Percentiles rank a stretch among this genome's conserved stretches.
These are phyloP conservation scores for Diversispora eburnea DNA, from an alignment of 192 early-diverging fungal genomes.

Conservation along the genomic window DNA sequence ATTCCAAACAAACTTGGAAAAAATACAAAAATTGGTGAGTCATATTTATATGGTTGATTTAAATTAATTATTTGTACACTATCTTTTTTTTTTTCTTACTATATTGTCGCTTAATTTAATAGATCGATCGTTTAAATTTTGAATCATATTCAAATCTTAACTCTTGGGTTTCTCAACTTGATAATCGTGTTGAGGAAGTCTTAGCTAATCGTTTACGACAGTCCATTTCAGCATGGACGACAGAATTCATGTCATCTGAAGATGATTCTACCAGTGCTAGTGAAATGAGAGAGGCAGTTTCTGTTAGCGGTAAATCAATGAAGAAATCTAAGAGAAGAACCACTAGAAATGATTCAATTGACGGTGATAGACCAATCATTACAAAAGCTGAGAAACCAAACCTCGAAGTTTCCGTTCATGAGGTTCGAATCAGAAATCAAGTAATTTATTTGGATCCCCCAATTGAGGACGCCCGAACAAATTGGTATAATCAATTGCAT, in stretches of 20 bases:
- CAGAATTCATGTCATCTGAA: slow-evolving; percentile 57
- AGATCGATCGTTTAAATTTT: slow-evolving; percentile 89
- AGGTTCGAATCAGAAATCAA: slow-evolving; percentile 90
- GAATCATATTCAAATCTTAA: slow-evolving; percentile 94
- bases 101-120: neutral
- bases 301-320: slow-evolving; percentile 35
- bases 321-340: slow-evolving; percentile 34
- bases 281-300: slow-evolving; percentile 36
- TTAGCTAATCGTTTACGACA: slow-evolving; percentile 69
- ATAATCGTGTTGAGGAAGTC: slow-evolving; percentile 72
- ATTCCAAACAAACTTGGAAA: slow-evolving; percentile 68
- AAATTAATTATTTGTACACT: neutral
- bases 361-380: slow-evolving; percentile 33
- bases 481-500: slow-evolving; percentile 89
- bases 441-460: slow-evolving; percentile 96
- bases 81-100: neutral
- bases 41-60: neutral
- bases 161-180: slow-evolving; percentile 81
- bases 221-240: slow-evolving; percentile 75
- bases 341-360: slow-evolving; percentile 26
- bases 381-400: slow-evolving; percentile 54
- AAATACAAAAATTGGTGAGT: slow-evolving; percentile 79
- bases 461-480: slow-evolving; percentile 85
- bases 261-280: slow-evolving; percentile 44
- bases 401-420: slow-evolving; percentile 74